These are phyloP conservation scores for Chaetoscypha palmicola DNA, from an alignment of 2,329 filamentous ascomycete genomes.

Conservation along the genomic window DNA sequence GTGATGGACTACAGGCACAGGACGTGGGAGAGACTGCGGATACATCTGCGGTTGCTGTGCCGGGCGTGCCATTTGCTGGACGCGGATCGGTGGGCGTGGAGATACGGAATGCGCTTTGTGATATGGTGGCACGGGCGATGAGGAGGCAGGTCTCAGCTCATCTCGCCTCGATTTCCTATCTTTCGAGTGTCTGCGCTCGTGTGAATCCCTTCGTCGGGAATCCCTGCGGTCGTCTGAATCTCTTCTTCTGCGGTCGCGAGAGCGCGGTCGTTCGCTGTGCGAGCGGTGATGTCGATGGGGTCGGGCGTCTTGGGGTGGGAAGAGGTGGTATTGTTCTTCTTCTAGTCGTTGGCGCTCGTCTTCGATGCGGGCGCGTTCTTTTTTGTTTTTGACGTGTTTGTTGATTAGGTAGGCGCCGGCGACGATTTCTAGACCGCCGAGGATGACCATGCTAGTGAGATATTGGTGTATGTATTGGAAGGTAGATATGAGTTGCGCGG, in stretches of 20 bases:
- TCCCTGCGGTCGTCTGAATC: conserved; percentile 6
- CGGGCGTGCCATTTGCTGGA: conserved; percentile 1
- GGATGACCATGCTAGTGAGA: conserved; percentile 51
- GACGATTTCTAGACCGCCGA: conserved; percentile 31
- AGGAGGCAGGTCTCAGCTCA: conserved; percentile 1
- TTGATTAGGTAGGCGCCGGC: conserved; percentile 28
- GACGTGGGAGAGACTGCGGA: background rate
- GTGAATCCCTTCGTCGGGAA: conserved; percentile 6
- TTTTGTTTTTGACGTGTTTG: conserved; percentile 27
- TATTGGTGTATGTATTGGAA: too few relatives aligned
- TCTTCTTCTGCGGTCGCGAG: conserved; percentile 8
- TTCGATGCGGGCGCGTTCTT: conserved; percentile 21
- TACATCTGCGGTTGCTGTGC: background rate
- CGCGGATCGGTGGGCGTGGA: conserved; percentile 3
- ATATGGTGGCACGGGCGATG: conserved; percentile 1
- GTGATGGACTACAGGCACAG: background rate
- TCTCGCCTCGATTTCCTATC: conserved; percentile 5
- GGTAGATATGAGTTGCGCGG: too few relatives aligned
- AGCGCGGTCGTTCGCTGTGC: conserved; percentile 14
- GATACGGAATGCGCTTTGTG: conserved; percentile 3
- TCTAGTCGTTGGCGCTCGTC: conserved; percentile 23
- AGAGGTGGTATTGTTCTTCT: conserved; percentile 22
- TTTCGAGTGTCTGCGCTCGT: background rate
- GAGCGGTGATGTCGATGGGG: conserved; percentile 16
- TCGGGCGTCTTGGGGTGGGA: conserved; percentile 12